These are phyloP conservation scores for Coemansia sp. DNA, from an alignment of 192 early-diverging fungal species.

Conservation along the genomic window DNA sequence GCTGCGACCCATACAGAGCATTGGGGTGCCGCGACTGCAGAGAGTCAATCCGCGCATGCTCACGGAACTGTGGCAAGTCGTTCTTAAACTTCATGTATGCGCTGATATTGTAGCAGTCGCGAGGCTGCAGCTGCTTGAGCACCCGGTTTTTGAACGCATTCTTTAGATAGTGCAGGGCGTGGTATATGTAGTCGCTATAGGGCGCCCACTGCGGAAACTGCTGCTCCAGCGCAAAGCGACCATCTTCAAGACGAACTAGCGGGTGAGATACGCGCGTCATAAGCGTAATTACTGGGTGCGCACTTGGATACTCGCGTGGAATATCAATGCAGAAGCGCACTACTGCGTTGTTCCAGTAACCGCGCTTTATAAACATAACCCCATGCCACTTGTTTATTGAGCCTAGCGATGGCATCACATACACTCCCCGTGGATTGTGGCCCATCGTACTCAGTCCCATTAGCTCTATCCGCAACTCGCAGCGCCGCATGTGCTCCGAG, in stretches of 20 bases:
- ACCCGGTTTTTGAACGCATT: slow-evolving; percentile 81
- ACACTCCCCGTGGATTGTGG: slow-evolving; percentile 85
- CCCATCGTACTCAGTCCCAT: slow-evolving; percentile 37
- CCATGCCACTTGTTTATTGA: slow-evolving; percentile 76
- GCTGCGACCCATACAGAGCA: slow-evolving; percentile 29
- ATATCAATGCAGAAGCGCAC: slow-evolving; percentile 85
- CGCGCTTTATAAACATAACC: slow-evolving; percentile 83
- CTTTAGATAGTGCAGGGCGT: slow-evolving; percentile 85
- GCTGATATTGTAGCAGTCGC: slow-evolving; percentile 48
- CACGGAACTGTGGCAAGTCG: slow-evolving; percentile 43
- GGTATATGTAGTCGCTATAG: slow-evolving; percentile 78
- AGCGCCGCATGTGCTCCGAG: slow-evolving; percentile 54
- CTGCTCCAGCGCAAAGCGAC: slow-evolving; percentile 67
- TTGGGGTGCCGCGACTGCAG: slow-evolving; percentile 43
- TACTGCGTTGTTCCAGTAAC: slow-evolving; percentile 85
- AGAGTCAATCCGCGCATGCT: slow-evolving; percentile 37
- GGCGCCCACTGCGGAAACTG: slow-evolving; percentile 83
- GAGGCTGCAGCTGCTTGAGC: slow-evolving; percentile 55
- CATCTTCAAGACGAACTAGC: slow-evolving; percentile 67
- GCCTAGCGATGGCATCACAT: slow-evolving; percentile 70
- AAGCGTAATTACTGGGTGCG: slow-evolving; percentile 70
- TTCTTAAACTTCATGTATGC: slow-evolving; percentile 51
- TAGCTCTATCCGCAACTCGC: slow-evolving; percentile 52
- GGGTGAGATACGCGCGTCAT: slow-evolving; percentile 81
- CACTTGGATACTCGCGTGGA: slow-evolving; percentile 75